These are phyloP conservation scores for Hypericum perforatum DNA, from an alignment of 345 rosid genomes.

Conservation along the genomic window DNA sequence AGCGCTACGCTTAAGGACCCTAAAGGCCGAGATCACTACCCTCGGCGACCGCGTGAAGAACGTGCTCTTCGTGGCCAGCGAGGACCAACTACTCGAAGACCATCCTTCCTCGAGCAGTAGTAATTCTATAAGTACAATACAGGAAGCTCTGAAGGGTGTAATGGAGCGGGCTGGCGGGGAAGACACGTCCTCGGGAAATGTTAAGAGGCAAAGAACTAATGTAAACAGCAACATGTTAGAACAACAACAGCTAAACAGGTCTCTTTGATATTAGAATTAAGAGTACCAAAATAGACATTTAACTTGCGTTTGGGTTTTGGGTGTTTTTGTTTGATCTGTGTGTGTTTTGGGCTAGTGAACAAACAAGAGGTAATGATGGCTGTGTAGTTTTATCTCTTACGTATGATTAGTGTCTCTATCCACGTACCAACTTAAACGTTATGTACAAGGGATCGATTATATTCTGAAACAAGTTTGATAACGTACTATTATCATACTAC, in stretches of 20 bases:
- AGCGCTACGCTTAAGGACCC: slow-evolving; percentile 61
- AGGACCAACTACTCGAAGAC: slow-evolving; percentile 28
- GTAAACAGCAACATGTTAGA: slow-evolving; percentile 40
- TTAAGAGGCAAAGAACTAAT: slow-evolving; percentile 72
- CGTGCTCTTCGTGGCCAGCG: slow-evolving; percentile 81
- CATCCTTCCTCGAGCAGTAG: slow-evolving; percentile 12
- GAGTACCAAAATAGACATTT: background rate
- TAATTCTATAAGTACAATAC: slow-evolving; percentile 53
- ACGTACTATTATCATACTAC: too few species aligned
- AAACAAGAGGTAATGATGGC: too few species aligned
- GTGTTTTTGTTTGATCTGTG: too few species aligned
- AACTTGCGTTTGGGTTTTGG: too few species aligned
- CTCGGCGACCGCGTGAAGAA: slow-evolving; percentile 90
- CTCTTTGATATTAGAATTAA: slow-evolving; percentile 31
- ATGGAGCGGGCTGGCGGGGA: slow-evolving; percentile 69
- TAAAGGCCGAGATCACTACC: slow-evolving; percentile 91
- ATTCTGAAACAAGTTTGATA: too few species aligned
- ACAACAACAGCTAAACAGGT: slow-evolving; percentile 38
- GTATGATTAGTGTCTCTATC: too few species aligned
- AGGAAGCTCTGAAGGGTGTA: slow-evolving; percentile 83
- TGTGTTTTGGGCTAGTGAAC: too few species aligned
- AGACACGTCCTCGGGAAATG: slow-evolving; percentile 62
- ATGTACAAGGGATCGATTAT: too few species aligned
- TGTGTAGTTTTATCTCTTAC: too few species aligned
- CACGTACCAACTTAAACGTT: too few species aligned